Evolutionary conservation across 768 basidiomycete genomes (phyloP).

Genomic region (Psilocybe sp.): DNA sequence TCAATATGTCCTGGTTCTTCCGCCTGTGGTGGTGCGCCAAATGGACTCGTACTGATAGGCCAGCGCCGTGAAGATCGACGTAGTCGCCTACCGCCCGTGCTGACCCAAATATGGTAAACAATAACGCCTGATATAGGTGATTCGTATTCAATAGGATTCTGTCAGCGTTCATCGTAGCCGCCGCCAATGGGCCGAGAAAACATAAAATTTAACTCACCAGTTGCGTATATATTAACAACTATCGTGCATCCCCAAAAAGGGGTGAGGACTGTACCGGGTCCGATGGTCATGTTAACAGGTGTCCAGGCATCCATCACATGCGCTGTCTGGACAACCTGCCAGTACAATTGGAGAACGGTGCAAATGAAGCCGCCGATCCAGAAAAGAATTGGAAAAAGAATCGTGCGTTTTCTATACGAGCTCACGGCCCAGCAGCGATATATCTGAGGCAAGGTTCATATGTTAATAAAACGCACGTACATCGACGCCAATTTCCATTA

Average conservation of each 20-base stretch:
- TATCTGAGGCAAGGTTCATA: conserved; percentile 1
- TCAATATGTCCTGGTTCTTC: no score
- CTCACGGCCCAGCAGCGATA: conserved; percentile 9
- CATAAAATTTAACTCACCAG: neutral
- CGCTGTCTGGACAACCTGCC: conserved; percentile 10
- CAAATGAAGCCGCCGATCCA: conserved; percentile 9
- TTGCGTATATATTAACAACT: conserved; percentile 4
- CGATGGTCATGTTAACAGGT: conserved; percentile 4
- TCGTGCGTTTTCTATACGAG: neutral
- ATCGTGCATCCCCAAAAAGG: conserved; percentile 9
- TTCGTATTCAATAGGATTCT: no score
- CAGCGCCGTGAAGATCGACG: neutral
- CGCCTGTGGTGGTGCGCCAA: no score
- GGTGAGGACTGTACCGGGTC: conserved; percentile 7
- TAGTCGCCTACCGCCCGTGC: neutral
- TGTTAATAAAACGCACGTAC: no score
- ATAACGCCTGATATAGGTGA: conserved; percentile 1
- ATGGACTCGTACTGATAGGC: no score
- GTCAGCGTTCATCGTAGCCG: neutral
- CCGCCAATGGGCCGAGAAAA: no score
- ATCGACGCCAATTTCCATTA: neutral
- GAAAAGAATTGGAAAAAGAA: conserved; percentile 4
- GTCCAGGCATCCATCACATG: conserved; percentile 1
- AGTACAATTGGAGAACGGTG: conserved; percentile 6
- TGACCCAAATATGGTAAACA: conserved; percentile 4